phyloP scores from a whole-genome alignment of 441 rosid genomes.

The Gossypium trilobum region DNA sequence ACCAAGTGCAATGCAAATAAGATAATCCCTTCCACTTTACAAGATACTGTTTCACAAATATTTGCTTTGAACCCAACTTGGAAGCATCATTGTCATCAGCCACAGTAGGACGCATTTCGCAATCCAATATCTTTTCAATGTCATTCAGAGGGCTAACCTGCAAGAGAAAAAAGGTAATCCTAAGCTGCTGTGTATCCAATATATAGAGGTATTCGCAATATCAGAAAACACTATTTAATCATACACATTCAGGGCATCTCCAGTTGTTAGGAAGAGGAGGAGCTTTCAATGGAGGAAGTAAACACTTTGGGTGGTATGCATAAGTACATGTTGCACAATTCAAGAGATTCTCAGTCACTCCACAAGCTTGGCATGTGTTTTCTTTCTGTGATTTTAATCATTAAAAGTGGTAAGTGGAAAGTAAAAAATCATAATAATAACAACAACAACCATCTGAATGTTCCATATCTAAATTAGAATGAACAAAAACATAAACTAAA shows the following conservation, averaged over 20 bases:
- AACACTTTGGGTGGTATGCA: slow-evolving; percentile 73
- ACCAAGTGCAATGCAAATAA: slow-evolving; percentile 97
- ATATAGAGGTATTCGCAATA: slow-evolving; percentile 5
- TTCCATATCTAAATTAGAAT: background rate
- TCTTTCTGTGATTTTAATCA: slow-evolving; percentile 51
- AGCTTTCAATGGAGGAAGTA: slow-evolving; percentile 76
- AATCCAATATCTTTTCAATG: slow-evolving; percentile 86
- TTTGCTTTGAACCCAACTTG: slow-evolving; percentile 56
- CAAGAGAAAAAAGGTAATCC: slow-evolving; percentile 22
- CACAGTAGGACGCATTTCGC: slow-evolving; percentile 87
- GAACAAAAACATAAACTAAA: background rate
- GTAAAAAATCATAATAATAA: background rate
- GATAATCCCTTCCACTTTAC: slow-evolving; percentile 98
- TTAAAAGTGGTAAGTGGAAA: slow-evolving; percentile 1
- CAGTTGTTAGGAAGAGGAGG: slow-evolving; percentile 54
- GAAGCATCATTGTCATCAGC: slow-evolving; percentile 63
- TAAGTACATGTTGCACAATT: slow-evolving; percentile 84
- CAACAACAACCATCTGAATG: background rate
- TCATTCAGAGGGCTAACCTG: slow-evolving; percentile 96
- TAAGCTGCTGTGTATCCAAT: slow-evolving; percentile 17
- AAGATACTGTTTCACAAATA: slow-evolving; percentile 87
- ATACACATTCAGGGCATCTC: slow-evolving; percentile 99
- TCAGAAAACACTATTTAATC: slow-evolving; percentile 20
- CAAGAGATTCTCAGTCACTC: slow-evolving; percentile 56
- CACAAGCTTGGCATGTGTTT: slow-evolving; percentile 86